phyloP scores from a whole-genome alignment of 495 filamentous ascomycete species.

The Neurospora terricola region DNA sequence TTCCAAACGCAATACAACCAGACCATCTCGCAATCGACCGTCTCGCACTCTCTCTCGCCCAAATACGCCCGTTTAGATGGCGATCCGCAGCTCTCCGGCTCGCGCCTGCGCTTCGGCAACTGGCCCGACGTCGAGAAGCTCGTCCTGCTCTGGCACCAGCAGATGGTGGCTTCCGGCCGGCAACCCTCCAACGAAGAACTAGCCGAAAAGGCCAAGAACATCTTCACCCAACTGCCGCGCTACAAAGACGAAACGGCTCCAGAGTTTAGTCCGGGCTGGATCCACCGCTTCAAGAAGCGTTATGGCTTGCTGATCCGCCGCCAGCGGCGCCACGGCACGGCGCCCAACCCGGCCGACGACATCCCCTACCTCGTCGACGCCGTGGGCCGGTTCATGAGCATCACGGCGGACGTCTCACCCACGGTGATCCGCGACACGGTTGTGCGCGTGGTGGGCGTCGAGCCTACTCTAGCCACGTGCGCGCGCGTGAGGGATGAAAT shows the following conservation, averaged over 20 bases:
- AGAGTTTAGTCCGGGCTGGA: slow-evolving; percentile 46
- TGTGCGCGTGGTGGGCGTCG: slow-evolving; percentile 36
- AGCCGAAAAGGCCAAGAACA: slow-evolving; percentile 40
- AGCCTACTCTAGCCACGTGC: slow-evolving; percentile 35
- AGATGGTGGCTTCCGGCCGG: slow-evolving; percentile 32
- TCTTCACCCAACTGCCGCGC: slow-evolving; percentile 37
- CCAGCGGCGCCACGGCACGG: slow-evolving; percentile 34
- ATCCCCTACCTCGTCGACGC: slow-evolving; percentile 39
- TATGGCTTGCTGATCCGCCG: slow-evolving; percentile 40
- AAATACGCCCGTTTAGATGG: slow-evolving; percentile 45
- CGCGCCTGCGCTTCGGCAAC: slow-evolving; percentile 42
- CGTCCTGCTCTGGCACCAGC: slow-evolving; percentile 41
- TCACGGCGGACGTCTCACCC: slow-evolving; percentile 35
- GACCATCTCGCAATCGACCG: slow-evolving; percentile 43
- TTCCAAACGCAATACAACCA: slow-evolving; percentile 40
- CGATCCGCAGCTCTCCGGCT: slow-evolving; percentile 40
- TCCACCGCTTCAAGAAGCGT: slow-evolving; percentile 44
- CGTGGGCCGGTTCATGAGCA: slow-evolving; percentile 38
- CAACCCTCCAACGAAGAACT: slow-evolving; percentile 43
- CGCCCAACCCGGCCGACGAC: slow-evolving; percentile 34
- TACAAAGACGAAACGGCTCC: slow-evolving; percentile 40
- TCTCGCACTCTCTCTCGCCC: slow-evolving; percentile 41
- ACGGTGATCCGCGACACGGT: slow-evolving; percentile 37
- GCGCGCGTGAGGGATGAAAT: slow-evolving; percentile 42
- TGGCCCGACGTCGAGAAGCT: slow-evolving; percentile 47